Base-by-base conservation (phyloP, 345 rosid genomes). In the Salix exigua region DNA sequence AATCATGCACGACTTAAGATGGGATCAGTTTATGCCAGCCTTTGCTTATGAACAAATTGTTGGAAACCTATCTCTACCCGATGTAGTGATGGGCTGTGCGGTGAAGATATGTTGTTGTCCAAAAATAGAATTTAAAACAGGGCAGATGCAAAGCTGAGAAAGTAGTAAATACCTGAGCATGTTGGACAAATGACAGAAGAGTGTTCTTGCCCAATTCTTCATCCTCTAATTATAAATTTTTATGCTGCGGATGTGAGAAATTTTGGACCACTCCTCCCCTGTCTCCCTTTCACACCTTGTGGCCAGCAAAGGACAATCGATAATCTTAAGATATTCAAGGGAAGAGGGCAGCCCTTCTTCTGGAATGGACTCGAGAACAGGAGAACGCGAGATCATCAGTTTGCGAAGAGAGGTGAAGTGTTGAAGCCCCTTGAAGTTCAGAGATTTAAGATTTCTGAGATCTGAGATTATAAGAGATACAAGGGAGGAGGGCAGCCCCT, bases 221-320 rank as follows among this genome's bases (percentile, higher is more conserved):
- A 42, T 42, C 46, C 46, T 42, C 46, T 42, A 42, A 42, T 42
- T 42, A 42, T 11, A 42, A 2, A 62, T 30, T 7, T 26, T 21
- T 44, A 70, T 28, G 8, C n/a, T 1, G 28, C 50, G 33, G 30
- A 73, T 73, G 33, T 38, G 33, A 37, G 31, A 63, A 35, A 73
- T 73, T 68, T 73, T 73, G 42, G 51, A 9, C 68, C 58, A 73
- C 40, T 73, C 58, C 25, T 35, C 72, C 17, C 72, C 72, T 2
- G n/a, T 51, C 23, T 51, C 58, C 58, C n/a, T 51, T 21, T 7
- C 3, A 51, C 58, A 51, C 23, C 58, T 18, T 51, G 21, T 18
- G 21, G n/a, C 58, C n/a, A 51, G 58, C 58, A 51, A 51, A 51
- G 58, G 58, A 18, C 58, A 51, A 42, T 42, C 46, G 46, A 42